These are phyloP conservation scores for Wallacemonas sp. DNA, from an alignment of 208 protist species.

Conservation along the genomic window DNA sequence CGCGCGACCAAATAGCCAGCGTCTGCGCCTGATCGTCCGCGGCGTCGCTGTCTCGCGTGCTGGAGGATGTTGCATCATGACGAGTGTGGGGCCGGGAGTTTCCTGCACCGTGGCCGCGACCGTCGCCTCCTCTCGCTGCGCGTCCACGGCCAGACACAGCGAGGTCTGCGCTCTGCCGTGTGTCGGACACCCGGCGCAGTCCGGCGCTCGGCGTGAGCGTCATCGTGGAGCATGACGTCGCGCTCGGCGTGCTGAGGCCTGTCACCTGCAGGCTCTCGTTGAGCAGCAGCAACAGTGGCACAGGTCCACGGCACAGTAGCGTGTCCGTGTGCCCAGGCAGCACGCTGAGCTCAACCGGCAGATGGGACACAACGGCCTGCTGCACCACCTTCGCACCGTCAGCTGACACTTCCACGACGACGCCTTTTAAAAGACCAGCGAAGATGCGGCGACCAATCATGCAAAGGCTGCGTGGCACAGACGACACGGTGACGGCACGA, in stretches of 20 bases:
- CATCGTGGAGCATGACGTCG: slow-evolving; percentile 26
- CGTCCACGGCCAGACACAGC: too few relatives aligned
- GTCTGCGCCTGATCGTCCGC: not conserved
- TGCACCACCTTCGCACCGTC: slow-evolving; percentile 12
- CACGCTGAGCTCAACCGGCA: slow-evolving; percentile 42
- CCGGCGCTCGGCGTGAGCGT: slow-evolving; percentile 7
- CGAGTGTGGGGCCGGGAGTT: too few relatives aligned
- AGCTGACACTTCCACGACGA: slow-evolving; percentile 24
- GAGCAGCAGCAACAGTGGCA: slow-evolving; percentile 57
- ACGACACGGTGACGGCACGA: slow-evolving; percentile 17
- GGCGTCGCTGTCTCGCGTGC: not conserved
- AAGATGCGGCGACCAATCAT: not conserved
- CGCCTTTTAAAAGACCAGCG: slow-evolving; percentile 19
- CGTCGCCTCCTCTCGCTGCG: too few relatives aligned
- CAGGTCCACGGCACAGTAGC: slow-evolving; percentile 55
- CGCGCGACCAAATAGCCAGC: not conserved
- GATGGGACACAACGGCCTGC: slow-evolving; percentile 30
- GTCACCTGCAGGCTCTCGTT: slow-evolving; percentile 39
- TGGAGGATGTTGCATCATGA: too few relatives aligned
- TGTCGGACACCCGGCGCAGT: slow-evolving; percentile 7
- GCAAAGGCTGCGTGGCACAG: slow-evolving; percentile 28
- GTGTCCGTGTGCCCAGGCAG: slow-evolving; percentile 32
- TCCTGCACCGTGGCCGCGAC: too few relatives aligned
- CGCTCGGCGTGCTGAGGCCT: slow-evolving; percentile 32
- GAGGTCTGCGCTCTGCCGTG: not conserved